phyloP scores from a whole-genome alignment of 306 rosid genomes.

The Begonia peltatifolia region DNA sequence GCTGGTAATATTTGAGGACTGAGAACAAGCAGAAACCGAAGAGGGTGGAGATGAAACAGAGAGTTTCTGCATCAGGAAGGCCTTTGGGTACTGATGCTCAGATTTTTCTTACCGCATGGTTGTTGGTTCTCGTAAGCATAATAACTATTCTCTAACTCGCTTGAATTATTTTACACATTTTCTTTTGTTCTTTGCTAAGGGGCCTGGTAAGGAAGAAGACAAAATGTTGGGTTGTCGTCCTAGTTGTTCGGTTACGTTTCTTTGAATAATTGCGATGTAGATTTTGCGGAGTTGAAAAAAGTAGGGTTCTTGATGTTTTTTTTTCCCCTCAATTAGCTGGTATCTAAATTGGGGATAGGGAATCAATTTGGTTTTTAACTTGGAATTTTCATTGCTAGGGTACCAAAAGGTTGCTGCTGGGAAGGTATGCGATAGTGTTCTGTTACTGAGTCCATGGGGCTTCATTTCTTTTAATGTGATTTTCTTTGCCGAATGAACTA shows the following conservation, averaged over 20 bases:
- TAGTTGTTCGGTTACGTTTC: not conserved
- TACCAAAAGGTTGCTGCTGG: conserved; percentile 78
- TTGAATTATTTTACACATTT: too few species aligned
- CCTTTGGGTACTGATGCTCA: conserved; percentile 82
- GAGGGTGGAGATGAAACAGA: conserved; percentile 36
- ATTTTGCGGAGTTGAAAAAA: not conserved
- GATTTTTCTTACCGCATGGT: conserved; percentile 83
- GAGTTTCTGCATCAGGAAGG: conserved; percentile 45
- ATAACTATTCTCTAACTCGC: not conserved
- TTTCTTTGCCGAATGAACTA: not conserved
- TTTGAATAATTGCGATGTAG: not conserved
- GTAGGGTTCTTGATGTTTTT: not conserved
- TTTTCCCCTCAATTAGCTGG: not conserved
- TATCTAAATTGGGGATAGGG: not conserved
- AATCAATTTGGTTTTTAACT: not conserved
- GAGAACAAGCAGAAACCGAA: too few species aligned
- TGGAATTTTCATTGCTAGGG: conserved; percentile 23
- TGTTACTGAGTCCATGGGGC: not conserved
- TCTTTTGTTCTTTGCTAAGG: too few species aligned
- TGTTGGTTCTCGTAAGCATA: conserved; percentile 69
- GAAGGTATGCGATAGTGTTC: conserved; percentile 30
- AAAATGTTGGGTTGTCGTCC: not conserved
- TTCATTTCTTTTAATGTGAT: not conserved
- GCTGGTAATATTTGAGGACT: too few species aligned
- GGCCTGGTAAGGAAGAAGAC: not conserved